Evolutionary conservation across 768 basidiomycete species (phyloP).

Genomic region (Tephrocybe rancida): DNA sequence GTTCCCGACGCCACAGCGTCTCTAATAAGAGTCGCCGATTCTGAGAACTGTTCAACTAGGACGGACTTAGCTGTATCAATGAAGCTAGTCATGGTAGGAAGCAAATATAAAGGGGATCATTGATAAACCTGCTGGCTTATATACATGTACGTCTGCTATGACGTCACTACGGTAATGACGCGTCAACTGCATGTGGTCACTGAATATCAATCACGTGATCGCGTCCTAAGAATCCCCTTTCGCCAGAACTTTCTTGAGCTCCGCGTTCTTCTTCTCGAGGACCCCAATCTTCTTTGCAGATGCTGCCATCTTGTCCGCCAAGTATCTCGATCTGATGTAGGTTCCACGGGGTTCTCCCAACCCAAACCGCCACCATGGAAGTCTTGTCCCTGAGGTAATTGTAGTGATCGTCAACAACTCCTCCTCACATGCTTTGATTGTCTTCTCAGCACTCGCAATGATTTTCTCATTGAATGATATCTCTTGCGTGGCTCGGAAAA

Average conservation of each 20-base stretch:
- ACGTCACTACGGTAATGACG: background rate
- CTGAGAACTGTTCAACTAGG: background rate
- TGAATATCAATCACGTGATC: background rate
- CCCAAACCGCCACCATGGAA: slow-evolving; percentile 33
- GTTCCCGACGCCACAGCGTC: slow-evolving; percentile 37
- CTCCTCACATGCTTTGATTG: slow-evolving; percentile 70
- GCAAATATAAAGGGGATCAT: background rate
- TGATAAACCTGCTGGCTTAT: background rate
- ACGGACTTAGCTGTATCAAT: background rate
- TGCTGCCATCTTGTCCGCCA: slow-evolving; percentile 74
- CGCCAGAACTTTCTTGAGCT: slow-evolving; percentile 61
- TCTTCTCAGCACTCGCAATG: slow-evolving; percentile 59
- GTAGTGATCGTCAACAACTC: slow-evolving; percentile 72
- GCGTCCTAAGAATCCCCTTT: slow-evolving; percentile 25
- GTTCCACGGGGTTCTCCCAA: slow-evolving; percentile 54
- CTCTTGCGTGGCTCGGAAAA: slow-evolving; percentile 83
- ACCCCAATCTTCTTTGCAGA: slow-evolving; percentile 68
- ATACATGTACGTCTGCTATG: slow-evolving; percentile 23
- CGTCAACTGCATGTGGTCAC: slow-evolving; percentile 15
- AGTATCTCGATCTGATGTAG: slow-evolving; percentile 60
- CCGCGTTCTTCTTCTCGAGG: slow-evolving; percentile 71
- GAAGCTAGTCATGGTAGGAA: background rate
- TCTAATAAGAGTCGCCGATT: slow-evolving; percentile 14
- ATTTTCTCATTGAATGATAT: slow-evolving; percentile 76
- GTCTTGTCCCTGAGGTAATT: slow-evolving; percentile 55